Percentiles rank a stretch among this genome's conserved stretches.
These are phyloP conservation scores for Penicillium nordicum DNA, from an alignment of 2,329 filamentous ascomycete species.

Conservation along the genomic window DNA sequence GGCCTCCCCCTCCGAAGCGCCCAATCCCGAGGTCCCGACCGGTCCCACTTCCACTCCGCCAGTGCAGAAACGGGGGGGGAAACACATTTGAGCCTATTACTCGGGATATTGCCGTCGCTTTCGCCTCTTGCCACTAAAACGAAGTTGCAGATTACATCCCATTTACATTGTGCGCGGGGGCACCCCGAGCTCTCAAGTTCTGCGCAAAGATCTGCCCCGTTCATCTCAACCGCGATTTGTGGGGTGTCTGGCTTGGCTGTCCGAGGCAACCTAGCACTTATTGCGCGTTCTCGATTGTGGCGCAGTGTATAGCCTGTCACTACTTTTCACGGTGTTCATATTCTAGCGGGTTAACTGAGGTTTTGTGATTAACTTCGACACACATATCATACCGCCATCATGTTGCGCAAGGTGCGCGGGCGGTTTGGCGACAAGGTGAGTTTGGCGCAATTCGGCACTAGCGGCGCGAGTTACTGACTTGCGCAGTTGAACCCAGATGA, in stretches of 20 bases:
- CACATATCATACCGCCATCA: background rate
- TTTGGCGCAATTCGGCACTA: slow-evolving; percentile 7
- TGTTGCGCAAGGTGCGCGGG: slow-evolving; percentile 38
- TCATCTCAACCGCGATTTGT: slow-evolving; percentile 1
- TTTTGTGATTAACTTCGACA: background rate
- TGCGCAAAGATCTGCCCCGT: slow-evolving; percentile 3
- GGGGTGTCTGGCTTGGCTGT: slow-evolving; percentile 4
- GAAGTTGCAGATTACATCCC: background rate
- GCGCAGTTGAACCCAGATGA: slow-evolving; percentile 58
- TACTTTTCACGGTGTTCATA: background rate
- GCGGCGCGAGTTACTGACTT: slow-evolving; percentile 18
- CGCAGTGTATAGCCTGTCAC: slow-evolving; percentile 23
- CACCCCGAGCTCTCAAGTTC: background rate
- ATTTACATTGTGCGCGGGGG: background rate
- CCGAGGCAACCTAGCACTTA: background rate
- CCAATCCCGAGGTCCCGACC: slow-evolving; percentile 19
- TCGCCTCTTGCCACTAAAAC: slow-evolving; percentile 1
- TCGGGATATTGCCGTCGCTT: slow-evolving; percentile 6
- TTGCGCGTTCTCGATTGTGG: slow-evolving; percentile 18
- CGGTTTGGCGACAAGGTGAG: slow-evolving; percentile 38
- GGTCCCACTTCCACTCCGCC: slow-evolving; percentile 15
- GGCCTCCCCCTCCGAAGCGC: slow-evolving; percentile 17
- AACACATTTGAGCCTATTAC: slow-evolving; percentile 3
- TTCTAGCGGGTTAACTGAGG: background rate
- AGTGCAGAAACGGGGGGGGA: slow-evolving; percentile 18